Percentiles rank a stretch among this genome's conserved stretches.
These are phyloP conservation scores for Tricholoma terreum DNA, from an alignment of 768 basidiomycete genomes.

Conservation along the genomic window DNA sequence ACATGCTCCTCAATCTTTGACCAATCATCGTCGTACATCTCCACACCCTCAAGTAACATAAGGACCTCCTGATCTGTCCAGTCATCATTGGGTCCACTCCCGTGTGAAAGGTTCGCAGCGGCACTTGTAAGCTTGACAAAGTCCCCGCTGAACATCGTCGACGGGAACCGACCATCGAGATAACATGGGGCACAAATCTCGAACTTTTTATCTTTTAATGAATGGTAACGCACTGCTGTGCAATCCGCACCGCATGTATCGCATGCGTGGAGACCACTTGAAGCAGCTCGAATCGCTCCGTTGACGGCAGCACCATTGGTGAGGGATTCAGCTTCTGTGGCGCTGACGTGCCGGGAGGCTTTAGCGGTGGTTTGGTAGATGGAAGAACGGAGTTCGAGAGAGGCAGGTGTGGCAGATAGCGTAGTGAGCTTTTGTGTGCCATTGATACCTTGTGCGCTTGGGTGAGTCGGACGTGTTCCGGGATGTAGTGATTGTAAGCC, in stretches of 20 bases:
- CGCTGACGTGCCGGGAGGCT: slow-evolving; percentile 66
- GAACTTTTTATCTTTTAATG: slow-evolving; percentile 87
- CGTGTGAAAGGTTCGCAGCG: slow-evolving; percentile 36
- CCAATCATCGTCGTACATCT: slow-evolving; percentile 99
- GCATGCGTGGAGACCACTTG: slow-evolving; percentile 56
- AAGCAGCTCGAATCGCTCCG: slow-evolving; percentile 36
- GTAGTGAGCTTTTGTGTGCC: slow-evolving; percentile 41
- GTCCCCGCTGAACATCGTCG: slow-evolving; percentile 94
- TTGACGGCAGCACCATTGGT: slow-evolving; percentile 53
- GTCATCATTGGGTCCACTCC: slow-evolving; percentile 48
- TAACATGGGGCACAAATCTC: slow-evolving; percentile 92
- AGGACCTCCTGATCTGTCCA: slow-evolving; percentile 94
- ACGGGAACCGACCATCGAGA: slow-evolving; percentile 94
- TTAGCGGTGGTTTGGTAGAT: slow-evolving; percentile 90
- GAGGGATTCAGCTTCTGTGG: slow-evolving; percentile 65
- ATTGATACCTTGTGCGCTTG: slow-evolving; percentile 39
- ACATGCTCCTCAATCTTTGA: slow-evolving; percentile 90
- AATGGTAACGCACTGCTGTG: slow-evolving; percentile 84
- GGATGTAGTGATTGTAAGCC: slow-evolving; percentile 93
- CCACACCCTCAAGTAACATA: slow-evolving; percentile 89
- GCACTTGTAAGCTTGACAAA: slow-evolving; percentile 79
- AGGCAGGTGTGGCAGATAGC: slow-evolving; percentile 51
- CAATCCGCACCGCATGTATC: slow-evolving; percentile 97
- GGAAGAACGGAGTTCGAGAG: slow-evolving; percentile 81
- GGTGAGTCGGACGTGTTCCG: slow-evolving; percentile 58